Conservation (phyloP, 257 asterid species). For the Capsicum rhomboideum region DNA sequence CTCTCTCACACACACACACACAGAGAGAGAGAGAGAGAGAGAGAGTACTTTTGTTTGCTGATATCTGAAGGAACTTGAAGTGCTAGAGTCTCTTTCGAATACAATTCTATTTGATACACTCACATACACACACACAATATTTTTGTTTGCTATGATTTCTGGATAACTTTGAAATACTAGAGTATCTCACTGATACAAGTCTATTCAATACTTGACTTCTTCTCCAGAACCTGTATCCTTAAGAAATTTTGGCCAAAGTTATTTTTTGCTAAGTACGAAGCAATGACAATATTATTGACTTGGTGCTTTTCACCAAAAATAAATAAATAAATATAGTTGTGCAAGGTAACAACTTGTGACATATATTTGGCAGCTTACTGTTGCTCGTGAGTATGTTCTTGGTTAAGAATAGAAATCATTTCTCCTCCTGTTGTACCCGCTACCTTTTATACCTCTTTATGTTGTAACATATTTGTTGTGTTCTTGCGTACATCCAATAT, state of each 20-base stretch:
- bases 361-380: background rate
- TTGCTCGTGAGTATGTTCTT: background rate
- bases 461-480: background rate
- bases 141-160: background rate
- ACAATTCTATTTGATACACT: background rate
- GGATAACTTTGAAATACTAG: background rate
- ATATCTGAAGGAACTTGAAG: background rate
- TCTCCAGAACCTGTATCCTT: background rate
- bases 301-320: background rate
- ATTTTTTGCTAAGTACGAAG: background rate
- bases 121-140: background rate
- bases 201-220: background rate
- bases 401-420: background rate
- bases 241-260: background rate
- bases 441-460: background rate
- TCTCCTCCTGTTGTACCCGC: background rate
- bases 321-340: background rate
- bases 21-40: too few relatives aligned
- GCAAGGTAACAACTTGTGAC: background rate
- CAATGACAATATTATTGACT: background rate
- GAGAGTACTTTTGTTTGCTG: background rate
- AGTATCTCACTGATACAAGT: background rate
- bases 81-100: background rate
- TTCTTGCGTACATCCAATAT: constrained; percentile 1
- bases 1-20: background rate